phyloP scores from a whole-genome alignment of 1,284 basidiomycete species.

The Peniophora sp. region DNA sequence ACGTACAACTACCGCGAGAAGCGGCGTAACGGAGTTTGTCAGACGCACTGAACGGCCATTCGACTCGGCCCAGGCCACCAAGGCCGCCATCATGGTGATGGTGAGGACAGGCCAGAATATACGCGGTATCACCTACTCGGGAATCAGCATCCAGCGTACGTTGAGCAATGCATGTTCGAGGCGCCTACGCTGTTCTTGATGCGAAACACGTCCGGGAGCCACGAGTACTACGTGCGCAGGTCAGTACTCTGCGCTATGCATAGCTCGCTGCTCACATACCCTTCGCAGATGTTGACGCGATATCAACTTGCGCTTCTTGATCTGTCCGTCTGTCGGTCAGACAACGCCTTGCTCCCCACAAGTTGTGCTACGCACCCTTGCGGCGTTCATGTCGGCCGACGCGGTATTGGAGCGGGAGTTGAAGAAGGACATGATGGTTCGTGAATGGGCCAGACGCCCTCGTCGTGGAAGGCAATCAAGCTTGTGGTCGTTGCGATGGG shows the following conservation, averaged over 20 bases:
- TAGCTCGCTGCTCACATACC: constrained; percentile 13
- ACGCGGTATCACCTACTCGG: constrained; percentile 47
- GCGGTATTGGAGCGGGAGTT: too few relatives aligned
- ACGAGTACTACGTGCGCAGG: constrained; percentile 58
- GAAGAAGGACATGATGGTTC: too few relatives aligned
- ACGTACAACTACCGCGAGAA: constrained; percentile 85
- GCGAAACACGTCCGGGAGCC: constrained; percentile 82
- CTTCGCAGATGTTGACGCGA: constrained; percentile 24
- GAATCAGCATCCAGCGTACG: background rate
- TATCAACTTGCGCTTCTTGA: constrained; percentile 24
- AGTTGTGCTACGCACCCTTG: background rate
- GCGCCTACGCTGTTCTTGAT: constrained; percentile 63
- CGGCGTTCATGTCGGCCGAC: background rate
- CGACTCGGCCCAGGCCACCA: constrained; percentile 50
- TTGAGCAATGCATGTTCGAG: background rate
- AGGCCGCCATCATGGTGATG: constrained; percentile 67
- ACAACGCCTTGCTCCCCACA: background rate
- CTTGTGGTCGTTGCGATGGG: too few relatives aligned
- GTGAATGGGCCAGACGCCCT: too few relatives aligned
- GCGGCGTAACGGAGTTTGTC: constrained; percentile 72
- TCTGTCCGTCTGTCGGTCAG: background rate
- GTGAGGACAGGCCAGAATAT: constrained; percentile 78
- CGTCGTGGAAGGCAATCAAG: too few relatives aligned
- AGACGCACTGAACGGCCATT: constrained; percentile 47
- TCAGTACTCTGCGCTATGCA: background rate